These are phyloP conservation scores for Neurospora africana DNA, from an alignment of 495 filamentous ascomycete genomes.

Conservation along the genomic window DNA sequence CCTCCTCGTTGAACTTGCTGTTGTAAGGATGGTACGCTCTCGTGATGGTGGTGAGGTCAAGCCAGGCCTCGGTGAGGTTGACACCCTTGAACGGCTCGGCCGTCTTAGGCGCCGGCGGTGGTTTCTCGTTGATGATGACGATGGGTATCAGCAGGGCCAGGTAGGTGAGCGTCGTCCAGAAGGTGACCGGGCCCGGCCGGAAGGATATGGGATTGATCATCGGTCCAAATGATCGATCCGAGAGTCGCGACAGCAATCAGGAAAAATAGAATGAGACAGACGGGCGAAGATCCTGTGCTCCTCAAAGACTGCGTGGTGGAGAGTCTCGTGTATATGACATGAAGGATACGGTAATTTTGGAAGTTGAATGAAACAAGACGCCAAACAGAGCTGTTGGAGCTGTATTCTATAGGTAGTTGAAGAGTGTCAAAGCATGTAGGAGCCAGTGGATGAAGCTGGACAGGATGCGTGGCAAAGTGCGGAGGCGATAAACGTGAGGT, in stretches of 20 bases:
- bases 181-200: conserved; percentile 54
- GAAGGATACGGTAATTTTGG: not conserved
- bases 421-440: not conserved
- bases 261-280: not conserved
- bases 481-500: not conserved
- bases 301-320: not conserved
- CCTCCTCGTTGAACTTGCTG: conserved; percentile 66
- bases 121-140: conserved; percentile 61
- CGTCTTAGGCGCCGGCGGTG: conserved; percentile 57
- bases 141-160: conserved; percentile 58
- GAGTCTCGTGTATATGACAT: not conserved
- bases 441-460: not conserved
- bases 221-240: not conserved
- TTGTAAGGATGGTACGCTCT: conserved; percentile 80
- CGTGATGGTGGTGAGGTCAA: conserved; percentile 67
- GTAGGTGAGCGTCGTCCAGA: conserved; percentile 61
- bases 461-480: not conserved
- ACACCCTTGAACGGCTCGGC: conserved; percentile 31
- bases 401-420: not conserved
- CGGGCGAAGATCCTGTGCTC: not conserved
- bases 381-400: not conserved
- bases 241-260: not conserved
- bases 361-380: not conserved
- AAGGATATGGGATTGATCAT: conserved; percentile 42
- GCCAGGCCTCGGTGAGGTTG: conserved; percentile 77